A percentile compares a stretch with the other conserved stretches of the same genome.
phyloP scores from a whole-genome alignment of 306 rosid genomes.

The Quercus agrifolia region DNA sequence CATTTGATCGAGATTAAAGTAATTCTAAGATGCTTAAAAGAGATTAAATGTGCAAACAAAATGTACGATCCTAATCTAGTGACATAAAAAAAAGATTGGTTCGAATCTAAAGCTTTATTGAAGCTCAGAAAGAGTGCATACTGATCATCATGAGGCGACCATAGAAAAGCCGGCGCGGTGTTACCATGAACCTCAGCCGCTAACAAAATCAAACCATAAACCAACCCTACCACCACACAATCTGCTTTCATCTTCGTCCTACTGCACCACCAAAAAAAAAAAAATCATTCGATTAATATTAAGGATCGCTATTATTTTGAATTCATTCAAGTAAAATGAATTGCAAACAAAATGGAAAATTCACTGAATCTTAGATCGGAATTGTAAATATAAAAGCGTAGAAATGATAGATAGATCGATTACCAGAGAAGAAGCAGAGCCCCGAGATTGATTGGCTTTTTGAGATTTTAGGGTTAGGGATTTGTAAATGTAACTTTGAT shows the following conservation, averaged over 20 bases:
- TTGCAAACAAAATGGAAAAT: neutral
- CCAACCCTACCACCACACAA: slow-evolving; percentile 26
- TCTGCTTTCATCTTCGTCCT: slow-evolving; percentile 27
- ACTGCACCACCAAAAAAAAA: neutral
- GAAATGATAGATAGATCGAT: too few species aligned
- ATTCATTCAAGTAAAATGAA: neutral
- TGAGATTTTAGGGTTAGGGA: neutral
- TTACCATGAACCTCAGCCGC: slow-evolving; percentile 31
- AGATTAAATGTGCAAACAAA: too few species aligned
- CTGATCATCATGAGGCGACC: slow-evolving; percentile 61
- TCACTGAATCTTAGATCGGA: too few species aligned
- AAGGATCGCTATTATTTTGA: too few species aligned
- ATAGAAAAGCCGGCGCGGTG: slow-evolving; percentile 83
- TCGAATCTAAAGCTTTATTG: too few species aligned
- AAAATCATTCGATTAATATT: too few species aligned
- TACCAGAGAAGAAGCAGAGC: neutral
- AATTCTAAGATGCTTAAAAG: too few species aligned
- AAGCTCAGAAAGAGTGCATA: neutral
- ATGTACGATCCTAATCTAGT: too few species aligned
- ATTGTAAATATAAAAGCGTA: too few species aligned
- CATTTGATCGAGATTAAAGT: too few species aligned
- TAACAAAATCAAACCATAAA: slow-evolving; percentile 31
- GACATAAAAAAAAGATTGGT: too few species aligned
- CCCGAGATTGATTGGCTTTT: neutral
- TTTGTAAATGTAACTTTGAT: neutral